phyloP scores from a whole-genome alignment of 108 stramenopile genomes.

The Cyclotella baltica region DNA sequence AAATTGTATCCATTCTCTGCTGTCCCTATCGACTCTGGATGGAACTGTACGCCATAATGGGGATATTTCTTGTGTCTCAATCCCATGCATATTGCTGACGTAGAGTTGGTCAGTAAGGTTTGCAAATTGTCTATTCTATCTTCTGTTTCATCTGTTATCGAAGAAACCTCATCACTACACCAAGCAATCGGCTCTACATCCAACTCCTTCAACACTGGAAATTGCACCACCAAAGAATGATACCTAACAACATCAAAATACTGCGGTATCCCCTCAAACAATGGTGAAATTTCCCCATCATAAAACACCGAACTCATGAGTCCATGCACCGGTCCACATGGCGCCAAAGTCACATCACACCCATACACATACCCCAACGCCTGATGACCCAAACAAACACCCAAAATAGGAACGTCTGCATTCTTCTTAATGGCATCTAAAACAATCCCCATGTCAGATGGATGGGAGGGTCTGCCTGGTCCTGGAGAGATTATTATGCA shows the following conservation, averaged over 20 bases:
- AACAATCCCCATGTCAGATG: slow-evolving; percentile 81
- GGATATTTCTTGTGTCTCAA: slow-evolving; percentile 76
- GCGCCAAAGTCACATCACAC: slow-evolving; percentile 58
- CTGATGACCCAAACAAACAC: slow-evolving; percentile 96
- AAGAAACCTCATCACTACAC: slow-evolving; percentile 32
- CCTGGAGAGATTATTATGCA: slow-evolving; percentile 90
- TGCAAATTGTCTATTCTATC: neutral
- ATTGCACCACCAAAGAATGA: slow-evolving; percentile 87
- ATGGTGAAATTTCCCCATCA: slow-evolving; percentile 16
- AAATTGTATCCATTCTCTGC: slow-evolving; percentile 60
- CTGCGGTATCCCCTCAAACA: slow-evolving; percentile 54
- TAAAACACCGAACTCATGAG: slow-evolving; percentile 68
- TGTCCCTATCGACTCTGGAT: slow-evolving; percentile 94
- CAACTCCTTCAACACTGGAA: slow-evolving; percentile 20
- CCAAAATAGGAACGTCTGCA: slow-evolving; percentile 80
- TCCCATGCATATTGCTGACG: slow-evolving; percentile 76
- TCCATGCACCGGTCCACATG: slow-evolving; percentile 88
- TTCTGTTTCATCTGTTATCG: slow-evolving; percentile 13
- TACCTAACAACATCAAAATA: slow-evolving; percentile 89
- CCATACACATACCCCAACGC: slow-evolving; percentile 81
- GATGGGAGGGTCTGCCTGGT: slow-evolving; percentile 79
- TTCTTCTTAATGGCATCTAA: slow-evolving; percentile 59
- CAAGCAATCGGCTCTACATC: slow-evolving; percentile 58
- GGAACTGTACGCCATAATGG: slow-evolving; percentile 96
- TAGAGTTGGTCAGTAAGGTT: neutral